Evolutionary conservation across 1,139 yeast genomes (phyloP).

Genomic region (Scheffersomyces titani): DNA sequence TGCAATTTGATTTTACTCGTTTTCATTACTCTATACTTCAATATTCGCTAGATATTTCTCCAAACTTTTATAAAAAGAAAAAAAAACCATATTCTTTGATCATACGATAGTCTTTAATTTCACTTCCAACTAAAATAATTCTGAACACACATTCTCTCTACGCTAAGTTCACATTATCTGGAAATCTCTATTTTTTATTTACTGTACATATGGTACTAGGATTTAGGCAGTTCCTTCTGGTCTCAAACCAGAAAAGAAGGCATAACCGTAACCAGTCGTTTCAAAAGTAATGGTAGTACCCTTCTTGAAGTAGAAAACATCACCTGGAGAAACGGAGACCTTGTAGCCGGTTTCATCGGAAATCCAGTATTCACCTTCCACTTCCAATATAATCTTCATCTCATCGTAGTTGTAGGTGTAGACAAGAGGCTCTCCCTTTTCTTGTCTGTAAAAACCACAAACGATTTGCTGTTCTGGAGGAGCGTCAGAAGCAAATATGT

Average conservation of each 20-base stretch:
- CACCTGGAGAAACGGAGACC: slow-evolving; percentile 61
- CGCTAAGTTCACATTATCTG: no score
- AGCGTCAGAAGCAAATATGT: slow-evolving; percentile 58
- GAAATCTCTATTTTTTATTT: neutral
- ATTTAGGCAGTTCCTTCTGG: slow-evolving; percentile 34
- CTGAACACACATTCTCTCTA: no score
- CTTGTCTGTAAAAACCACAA: slow-evolving; percentile 69
- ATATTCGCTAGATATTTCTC: no score
- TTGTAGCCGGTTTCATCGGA: slow-evolving; percentile 63
- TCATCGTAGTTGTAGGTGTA: slow-evolving; percentile 68
- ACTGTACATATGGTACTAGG: neutral
- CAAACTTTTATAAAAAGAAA: no score
- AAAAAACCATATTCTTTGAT: no score
- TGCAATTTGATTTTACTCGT: no score
- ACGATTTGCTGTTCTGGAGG: slow-evolving; percentile 59
- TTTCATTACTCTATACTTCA: no score
- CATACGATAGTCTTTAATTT: no score
- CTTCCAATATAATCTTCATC: slow-evolving; percentile 68
- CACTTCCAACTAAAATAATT: no score
- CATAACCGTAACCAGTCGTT: slow-evolving; percentile 61
- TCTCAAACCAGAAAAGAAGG: slow-evolving; percentile 68
- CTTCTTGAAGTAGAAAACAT: slow-evolving; percentile 65
- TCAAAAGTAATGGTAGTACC: slow-evolving; percentile 69
- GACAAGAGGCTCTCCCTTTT: slow-evolving; percentile 64
- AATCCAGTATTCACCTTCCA: slow-evolving; percentile 61